A percentile compares a stretch with the other conserved stretches of the same genome.
Evolutionary conservation across 1,139 yeast species (phyloP).

Genomic region (Nematodospora anomalae): DNA sequence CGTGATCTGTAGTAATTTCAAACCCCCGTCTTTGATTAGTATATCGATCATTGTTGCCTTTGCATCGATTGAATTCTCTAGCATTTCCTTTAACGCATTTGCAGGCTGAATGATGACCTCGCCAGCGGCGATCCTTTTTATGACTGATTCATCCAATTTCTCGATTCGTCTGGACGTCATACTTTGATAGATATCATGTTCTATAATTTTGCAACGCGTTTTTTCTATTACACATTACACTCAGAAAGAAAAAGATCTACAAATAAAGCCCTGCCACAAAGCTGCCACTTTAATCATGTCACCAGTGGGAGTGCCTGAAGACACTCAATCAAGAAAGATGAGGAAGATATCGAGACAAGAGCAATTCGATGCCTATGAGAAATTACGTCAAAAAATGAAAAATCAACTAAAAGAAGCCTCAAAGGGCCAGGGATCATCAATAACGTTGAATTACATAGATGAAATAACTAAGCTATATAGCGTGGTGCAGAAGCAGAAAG

Average conservation of each 20-base stretch:
- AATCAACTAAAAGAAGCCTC: slow-evolving; percentile 29
- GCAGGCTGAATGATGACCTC: slow-evolving; percentile 94
- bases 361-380: slow-evolving; percentile 26
- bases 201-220: slow-evolving; percentile 3
- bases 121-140: slow-evolving; percentile 94
- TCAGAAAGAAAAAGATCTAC: not conserved
- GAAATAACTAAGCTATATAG: slow-evolving; percentile 31
- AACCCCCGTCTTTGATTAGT: slow-evolving; percentile 54
- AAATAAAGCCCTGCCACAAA: no score
- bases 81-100: slow-evolving; percentile 61
- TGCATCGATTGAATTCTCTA: slow-evolving; percentile 59
- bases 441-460: slow-evolving; percentile 27
- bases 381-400: slow-evolving; percentile 22
- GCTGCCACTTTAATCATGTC: no score
- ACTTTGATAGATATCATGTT: not conserved
- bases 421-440: slow-evolving; percentile 35
- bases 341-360: slow-evolving; percentile 17
- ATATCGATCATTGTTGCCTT: slow-evolving; percentile 48
- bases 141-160: slow-evolving; percentile 64
- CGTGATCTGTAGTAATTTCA: slow-evolving; percentile 50
- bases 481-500: slow-evolving; percentile 31
- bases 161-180: slow-evolving; percentile 19
- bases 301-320: not conserved
- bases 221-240: not conserved
- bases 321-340: slow-evolving; percentile 1